Percentiles rank a stretch among this genome's conserved stretches.
phyloP scores from a whole-genome alignment of 129 eudicot genomes.

The Arctium lappa region DNA sequence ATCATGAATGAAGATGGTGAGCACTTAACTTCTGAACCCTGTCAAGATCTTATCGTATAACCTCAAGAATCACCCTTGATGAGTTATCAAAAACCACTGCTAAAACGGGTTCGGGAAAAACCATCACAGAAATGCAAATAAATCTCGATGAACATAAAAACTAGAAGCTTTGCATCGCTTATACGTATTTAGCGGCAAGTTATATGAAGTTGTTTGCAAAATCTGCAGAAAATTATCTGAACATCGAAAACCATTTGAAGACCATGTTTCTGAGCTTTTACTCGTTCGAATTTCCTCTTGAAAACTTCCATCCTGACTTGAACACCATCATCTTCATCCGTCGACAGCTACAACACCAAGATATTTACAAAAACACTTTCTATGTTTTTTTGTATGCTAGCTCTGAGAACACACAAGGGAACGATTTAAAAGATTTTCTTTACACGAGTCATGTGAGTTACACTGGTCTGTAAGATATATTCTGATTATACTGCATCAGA shows the following conservation, averaged over 20 bases:
- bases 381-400: not conserved
- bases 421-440: not conserved
- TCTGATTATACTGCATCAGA: too few relatives aligned
- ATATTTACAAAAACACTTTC: not conserved
- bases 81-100: not conserved
- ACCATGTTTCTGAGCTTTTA: not conserved
- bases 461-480: too few relatives aligned
- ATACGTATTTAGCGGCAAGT: not conserved
- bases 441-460: not conserved
- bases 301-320: not conserved
- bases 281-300: not conserved
- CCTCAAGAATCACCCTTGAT: not conserved
- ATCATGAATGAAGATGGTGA: too few relatives aligned
- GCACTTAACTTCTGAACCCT: too few relatives aligned
- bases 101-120: too few relatives aligned
- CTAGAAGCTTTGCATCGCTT: not conserved
- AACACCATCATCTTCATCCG: not conserved
- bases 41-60: not conserved
- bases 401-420: not conserved
- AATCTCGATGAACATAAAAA: too few relatives aligned
- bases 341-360: not conserved
- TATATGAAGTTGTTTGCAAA: not conserved
- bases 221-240: not conserved
- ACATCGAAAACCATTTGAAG: not conserved
- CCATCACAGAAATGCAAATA: too few relatives aligned